Evolutionary conservation across 208 protist species (phyloP), one percentile per base, ranked within the genome.

Genomic region (Angomonas deanei): DNA sequence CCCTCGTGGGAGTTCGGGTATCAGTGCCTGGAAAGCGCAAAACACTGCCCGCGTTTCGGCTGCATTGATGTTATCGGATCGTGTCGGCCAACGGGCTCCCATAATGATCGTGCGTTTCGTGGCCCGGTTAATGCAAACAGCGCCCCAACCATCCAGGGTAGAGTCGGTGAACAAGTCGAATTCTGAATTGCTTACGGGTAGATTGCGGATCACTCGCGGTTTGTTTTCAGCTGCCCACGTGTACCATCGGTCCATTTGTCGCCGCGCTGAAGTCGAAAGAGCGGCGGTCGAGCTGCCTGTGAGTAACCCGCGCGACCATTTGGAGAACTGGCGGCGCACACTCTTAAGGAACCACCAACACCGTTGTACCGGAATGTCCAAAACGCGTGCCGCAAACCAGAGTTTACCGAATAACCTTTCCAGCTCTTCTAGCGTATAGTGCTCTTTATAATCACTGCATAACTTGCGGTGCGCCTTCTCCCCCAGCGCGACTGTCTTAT

Each of bases 101-200:
- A 48, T 23, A 31, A 66, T 55, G 13, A 42, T 28, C 2, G 66
- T 46, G n/a, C n/a, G 27, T 39, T 66, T 56, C 1, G 59, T 66
- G 0, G 32, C 4, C 0, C 66, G 24, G 30, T 72, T 28, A 31
- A 72, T 52, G 36, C 36, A 72, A 10, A 72, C 66, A 23, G 59
- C 66, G 0, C 66, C 59, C 66, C 66, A 72, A 15, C 66, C 66
- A 10, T 31, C 15, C 32, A 72, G 30, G 19, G 57, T 59, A 0
- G 66, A 55, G 53, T 66, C 66, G 0, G 59, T 61, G 59, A 58
- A 72, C n/a, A 72, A 42, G 39, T 72, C 38, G 66, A 61, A 60
- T 8, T n/a, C 5, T 27, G 50, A 0, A 1, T 21, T 36, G 0
- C 19, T 26, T 4, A 13, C 2, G 5, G 23, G 57, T 15, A 38